A percentile compares a stretch with the other conserved stretches of the same genome.
phyloP scores from a whole-genome alignment of 495 filamentous ascomycete genomes.

The Neurospora sp. region DNA sequence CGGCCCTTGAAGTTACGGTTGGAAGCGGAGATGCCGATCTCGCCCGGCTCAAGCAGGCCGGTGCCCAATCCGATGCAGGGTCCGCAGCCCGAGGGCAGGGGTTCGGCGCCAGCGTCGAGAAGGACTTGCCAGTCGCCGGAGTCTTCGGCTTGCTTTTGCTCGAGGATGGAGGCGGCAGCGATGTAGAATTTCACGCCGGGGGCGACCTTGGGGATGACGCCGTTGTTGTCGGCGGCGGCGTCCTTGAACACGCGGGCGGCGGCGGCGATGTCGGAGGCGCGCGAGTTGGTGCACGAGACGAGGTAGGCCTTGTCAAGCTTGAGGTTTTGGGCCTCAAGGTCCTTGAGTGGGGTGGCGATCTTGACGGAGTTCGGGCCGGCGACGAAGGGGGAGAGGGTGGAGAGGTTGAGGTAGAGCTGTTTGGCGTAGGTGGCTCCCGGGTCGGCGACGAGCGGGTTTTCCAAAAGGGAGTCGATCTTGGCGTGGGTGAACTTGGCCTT shows the following conservation, averaged over 20 bases:
- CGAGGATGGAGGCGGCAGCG: slow-evolving; percentile 71
- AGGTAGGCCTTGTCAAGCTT: slow-evolving; percentile 79
- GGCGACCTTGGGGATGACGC: slow-evolving; percentile 62
- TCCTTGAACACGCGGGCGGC: slow-evolving; percentile 84
- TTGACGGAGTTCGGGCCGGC: slow-evolving; percentile 92
- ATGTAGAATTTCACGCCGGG: slow-evolving; percentile 81
- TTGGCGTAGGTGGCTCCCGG: slow-evolving; percentile 77
- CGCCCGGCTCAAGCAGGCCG: slow-evolving; percentile 72
- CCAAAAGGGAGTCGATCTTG: slow-evolving; percentile 61
- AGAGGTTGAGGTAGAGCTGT: slow-evolving; percentile 63
- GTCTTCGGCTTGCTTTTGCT: slow-evolving; percentile 71
- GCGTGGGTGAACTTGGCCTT: slow-evolving; percentile 53
- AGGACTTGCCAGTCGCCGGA: slow-evolving; percentile 82
- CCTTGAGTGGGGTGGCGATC: slow-evolving; percentile 62
- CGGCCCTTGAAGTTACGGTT: slow-evolving; percentile 94
- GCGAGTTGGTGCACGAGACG: slow-evolving; percentile 83
- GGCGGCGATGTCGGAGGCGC: slow-evolving; percentile 70
- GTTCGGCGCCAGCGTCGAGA: slow-evolving; percentile 66
- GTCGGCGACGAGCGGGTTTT: slow-evolving; percentile 59
- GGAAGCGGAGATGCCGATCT: slow-evolving; percentile 79
- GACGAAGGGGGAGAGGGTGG: slow-evolving; percentile 76
- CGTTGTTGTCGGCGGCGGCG: slow-evolving; percentile 42
- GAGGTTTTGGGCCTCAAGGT: slow-evolving; percentile 66
- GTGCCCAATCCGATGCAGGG: slow-evolving; percentile 86
- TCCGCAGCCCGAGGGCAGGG: slow-evolving; percentile 72